Percentiles rank a stretch among this genome's conserved stretches.
Conservation (phyloP, 495 filamentous ascomycete species). For the Articulospora tetracladia region DNA sequence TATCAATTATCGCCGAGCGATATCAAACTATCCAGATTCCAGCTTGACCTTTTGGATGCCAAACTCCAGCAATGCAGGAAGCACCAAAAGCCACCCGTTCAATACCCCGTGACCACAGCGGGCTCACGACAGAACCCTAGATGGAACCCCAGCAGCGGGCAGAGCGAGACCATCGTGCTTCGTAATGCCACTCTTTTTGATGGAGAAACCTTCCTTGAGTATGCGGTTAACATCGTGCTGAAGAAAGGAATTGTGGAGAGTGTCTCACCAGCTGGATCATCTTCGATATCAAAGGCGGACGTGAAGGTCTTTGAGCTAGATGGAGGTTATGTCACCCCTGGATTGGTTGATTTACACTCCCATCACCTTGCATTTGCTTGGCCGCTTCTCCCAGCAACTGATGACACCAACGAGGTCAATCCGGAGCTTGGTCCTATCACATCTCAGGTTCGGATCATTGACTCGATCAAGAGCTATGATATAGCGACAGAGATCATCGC, state of each 20-base stretch:
- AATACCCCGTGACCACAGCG: slow-evolving; percentile 15
- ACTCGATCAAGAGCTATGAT: slow-evolving; percentile 49
- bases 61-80: slow-evolving; percentile 16
- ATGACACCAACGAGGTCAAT: slow-evolving; percentile 50
- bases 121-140: slow-evolving; percentile 18
- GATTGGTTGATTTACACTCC: slow-evolving; percentile 66
- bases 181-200: slow-evolving; percentile 50
- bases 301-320: slow-evolving; percentile 42
- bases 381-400: slow-evolving; percentile 36
- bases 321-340: slow-evolving; percentile 56
- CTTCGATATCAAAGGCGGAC: slow-evolving; percentile 5
- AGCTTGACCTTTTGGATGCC: slow-evolving; percentile 12
- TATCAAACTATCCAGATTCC: slow-evolving; percentile 9
- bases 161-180: slow-evolving; percentile 34
- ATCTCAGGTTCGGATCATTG: slow-evolving; percentile 55
- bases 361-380: slow-evolving; percentile 47
- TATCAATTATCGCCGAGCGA: slow-evolving; percentile 9
- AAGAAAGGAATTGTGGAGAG: slow-evolving; percentile 45
- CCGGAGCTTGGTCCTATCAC: slow-evolving; percentile 41
- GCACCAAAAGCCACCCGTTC: slow-evolving; percentile 10
- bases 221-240: slow-evolving; percentile 42
- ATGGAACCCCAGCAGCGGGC: slow-evolving; percentile 22
- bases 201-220: slow-evolving; percentile 41
- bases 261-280: slow-evolving; percentile 34
- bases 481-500: slow-evolving; percentile 56